Evolutionary conservation across 129 eudicot species (phyloP), one percentile per base, ranked within the genome.

Genomic region (Deinandra increscens): DNA sequence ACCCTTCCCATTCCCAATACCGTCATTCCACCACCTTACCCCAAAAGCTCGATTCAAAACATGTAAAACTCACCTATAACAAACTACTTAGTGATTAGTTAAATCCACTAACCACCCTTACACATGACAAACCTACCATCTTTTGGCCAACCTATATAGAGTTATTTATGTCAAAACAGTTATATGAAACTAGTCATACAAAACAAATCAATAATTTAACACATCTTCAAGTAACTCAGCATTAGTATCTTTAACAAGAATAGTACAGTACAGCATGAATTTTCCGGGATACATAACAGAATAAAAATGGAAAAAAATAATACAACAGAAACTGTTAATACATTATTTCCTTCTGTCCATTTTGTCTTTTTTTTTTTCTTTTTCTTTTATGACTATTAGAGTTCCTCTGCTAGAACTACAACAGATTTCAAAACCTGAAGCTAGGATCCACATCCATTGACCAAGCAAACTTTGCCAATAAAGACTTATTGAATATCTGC

Each of bases 401-500:
- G 66, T 45, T 74, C 68, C 68, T 23, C 76, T 54, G 79, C 67
- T 67, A 61, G 49, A 49, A 66, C 75, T 60, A 74, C 41, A 55
- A 70, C 39, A 67, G 58, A 39, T 26, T 43, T 84, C 79, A 92
- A 85, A 92, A 92, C 83, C 95, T 84, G 89, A 92, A 92, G 81
- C 72, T 69, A 26, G 98, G 98, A 54, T 88, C 98, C 74, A 81
- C 91, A 45, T 92, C 96, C 98, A 92, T 92, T 10, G 98, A 84
- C 98, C 98, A 92, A 3, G 96, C 83, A 78, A 92, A 92, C 80
- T 92, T 92, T 19, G 91, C 98, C 76, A 88, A 79, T 56, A 92
- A 85, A 46, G 98, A 86, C 84, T 92, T 92, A 80, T 86, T 89
- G 79, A 92, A 92, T 19, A 92, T 81, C 98, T 92, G 96, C 84